phyloP scores from a whole-genome alignment of 306 rosid genomes.

The Crotalaria pallida region DNA sequence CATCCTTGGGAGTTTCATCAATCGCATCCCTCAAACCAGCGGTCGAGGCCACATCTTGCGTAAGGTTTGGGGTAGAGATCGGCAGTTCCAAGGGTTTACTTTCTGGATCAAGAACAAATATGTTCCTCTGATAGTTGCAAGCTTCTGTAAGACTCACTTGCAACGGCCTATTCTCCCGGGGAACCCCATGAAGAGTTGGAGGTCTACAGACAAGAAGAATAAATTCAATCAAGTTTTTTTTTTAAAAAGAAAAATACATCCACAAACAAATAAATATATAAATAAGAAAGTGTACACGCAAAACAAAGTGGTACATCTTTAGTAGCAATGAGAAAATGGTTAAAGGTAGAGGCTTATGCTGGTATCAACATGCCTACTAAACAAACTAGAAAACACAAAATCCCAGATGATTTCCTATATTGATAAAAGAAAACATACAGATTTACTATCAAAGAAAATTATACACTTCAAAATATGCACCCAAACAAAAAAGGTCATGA shows the following conservation, averaged over 20 bases:
- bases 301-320: not conserved
- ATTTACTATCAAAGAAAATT: not conserved
- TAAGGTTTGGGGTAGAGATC: constrained; percentile 34
- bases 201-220: constrained; percentile 48
- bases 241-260: not conserved
- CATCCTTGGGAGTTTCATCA: constrained; percentile 26
- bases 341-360: not conserved
- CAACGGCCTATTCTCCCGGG: constrained; percentile 69
- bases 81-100: constrained; percentile 51
- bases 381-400: not conserved
- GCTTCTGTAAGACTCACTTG: constrained; percentile 61
- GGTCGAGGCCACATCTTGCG: constrained; percentile 32
- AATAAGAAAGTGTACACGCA: too few species aligned
- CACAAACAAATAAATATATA: not conserved
- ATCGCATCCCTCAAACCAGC: constrained; percentile 33
- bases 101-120: constrained; percentile 58
- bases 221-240: not conserved
- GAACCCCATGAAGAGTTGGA: constrained; percentile 83
- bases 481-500: not conserved
- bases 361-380: not conserved
- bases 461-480: not conserved
- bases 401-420: constrained; percentile 11
- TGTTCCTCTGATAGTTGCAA: constrained; percentile 63
- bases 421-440: too few species aligned
- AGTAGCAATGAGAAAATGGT: not conserved